A percentile compares a stretch with the other conserved stretches of the same genome.
Evolutionary conservation across 1,284 basidiomycete species (phyloP).

Genomic region (Schizophyllum amplum): DNA sequence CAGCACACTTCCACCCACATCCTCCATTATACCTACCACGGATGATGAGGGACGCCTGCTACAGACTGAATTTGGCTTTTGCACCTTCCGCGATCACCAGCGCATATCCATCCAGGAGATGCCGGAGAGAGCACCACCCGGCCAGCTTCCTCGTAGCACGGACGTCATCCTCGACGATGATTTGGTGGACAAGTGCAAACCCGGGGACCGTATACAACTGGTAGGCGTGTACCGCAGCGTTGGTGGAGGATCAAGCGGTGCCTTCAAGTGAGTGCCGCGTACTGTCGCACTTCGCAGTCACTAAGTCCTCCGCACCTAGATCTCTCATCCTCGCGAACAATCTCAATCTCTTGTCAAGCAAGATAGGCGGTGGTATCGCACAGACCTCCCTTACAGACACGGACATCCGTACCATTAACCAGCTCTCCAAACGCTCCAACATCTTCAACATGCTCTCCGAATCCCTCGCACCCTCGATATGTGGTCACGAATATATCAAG

Average conservation of each 20-base stretch:
- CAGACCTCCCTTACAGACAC: conserved; percentile 89
- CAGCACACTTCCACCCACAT: conserved; percentile 81
- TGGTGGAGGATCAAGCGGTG: conserved; percentile 82
- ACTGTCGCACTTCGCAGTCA: conserved; percentile 1
- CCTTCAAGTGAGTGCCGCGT: conserved; percentile 74
- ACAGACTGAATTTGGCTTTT: conserved; percentile 90
- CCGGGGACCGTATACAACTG: conserved; percentile 94
- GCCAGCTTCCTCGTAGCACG: conserved; percentile 91
- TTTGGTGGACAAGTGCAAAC: conserved; percentile 95
- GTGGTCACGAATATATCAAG: conserved; percentile 95
- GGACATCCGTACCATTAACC: conserved; percentile 96
- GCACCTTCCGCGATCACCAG: conserved; percentile 94
- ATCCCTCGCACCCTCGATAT: conserved; percentile 97
- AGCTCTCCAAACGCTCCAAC: conserved; percentile 79
- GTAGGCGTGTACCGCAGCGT: conserved; percentile 94
- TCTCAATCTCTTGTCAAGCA: conserved; percentile 93
- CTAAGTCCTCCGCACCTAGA: conserved; percentile 33
- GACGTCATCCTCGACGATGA: conserved; percentile 97
- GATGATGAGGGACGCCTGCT: conserved; percentile 87
- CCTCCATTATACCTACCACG: conserved; percentile 85
- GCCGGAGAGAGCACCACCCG: conserved; percentile 97
- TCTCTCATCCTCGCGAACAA: conserved; percentile 95
- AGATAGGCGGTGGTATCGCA: conserved; percentile 93
- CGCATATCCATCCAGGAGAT: conserved; percentile 98
- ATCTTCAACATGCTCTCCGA: conserved; percentile 88